Evolutionary conservation across 192 early-diverging fungal species (phyloP).

Genomic region (Bifiguratus adelaidae): DNA sequence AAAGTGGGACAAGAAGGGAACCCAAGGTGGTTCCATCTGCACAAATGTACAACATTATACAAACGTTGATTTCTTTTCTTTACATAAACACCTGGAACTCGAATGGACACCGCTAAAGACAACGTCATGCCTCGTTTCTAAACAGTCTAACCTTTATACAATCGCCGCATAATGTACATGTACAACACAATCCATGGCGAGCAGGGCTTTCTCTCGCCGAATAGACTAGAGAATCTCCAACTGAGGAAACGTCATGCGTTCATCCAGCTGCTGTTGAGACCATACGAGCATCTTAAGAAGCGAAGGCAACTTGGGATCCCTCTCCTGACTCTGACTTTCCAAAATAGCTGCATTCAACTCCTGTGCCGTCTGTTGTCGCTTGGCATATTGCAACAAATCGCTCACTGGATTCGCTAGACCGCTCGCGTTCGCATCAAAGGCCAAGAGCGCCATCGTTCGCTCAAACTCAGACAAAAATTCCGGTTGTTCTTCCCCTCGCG

Average conservation of each 20-base stretch:
- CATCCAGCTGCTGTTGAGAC: slow-evolving; percentile 88
- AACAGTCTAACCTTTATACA: background rate
- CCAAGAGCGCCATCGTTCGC: slow-evolving; percentile 91
- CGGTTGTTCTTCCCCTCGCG: slow-evolving; percentile 95
- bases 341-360: slow-evolving; percentile 94
- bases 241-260: slow-evolving; percentile 71
- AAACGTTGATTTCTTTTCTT: too few species aligned
- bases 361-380: slow-evolving; percentile 85
- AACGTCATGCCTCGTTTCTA: background rate
- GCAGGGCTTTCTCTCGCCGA: background rate
- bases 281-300: slow-evolving; percentile 89
- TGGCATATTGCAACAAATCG: slow-evolving; percentile 77
- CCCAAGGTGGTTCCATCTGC: too few species aligned
- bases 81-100: background rate
- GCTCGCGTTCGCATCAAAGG: slow-evolving; percentile 60
- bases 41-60: too few species aligned
- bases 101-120: background rate
- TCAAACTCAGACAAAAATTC: slow-evolving; percentile 95
- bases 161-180: too few species aligned
- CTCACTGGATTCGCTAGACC: too few species aligned
- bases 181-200: background rate
- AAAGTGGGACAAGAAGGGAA: too few species aligned
- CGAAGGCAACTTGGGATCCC: slow-evolving; percentile 87
- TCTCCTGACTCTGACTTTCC: slow-evolving; percentile 81
- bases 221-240: slow-evolving; percentile 55